Evolutionary conservation across 1,139 yeast species (phyloP).

Genomic region (Diutina mesorugosa): DNA sequence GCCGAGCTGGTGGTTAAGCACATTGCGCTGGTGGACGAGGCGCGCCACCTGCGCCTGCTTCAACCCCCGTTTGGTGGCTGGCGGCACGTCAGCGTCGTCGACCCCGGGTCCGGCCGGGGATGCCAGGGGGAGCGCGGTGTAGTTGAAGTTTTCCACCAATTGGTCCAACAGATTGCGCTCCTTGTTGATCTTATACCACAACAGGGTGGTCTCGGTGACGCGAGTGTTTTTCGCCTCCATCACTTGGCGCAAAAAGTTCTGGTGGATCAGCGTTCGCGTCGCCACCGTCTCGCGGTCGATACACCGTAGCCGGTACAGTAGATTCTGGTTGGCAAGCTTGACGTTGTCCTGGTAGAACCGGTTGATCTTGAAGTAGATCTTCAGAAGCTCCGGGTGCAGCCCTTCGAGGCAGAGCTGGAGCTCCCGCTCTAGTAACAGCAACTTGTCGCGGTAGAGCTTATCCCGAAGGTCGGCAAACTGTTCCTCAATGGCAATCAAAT

Average conservation of each 20-base stretch:
- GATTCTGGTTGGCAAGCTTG: slow-evolving; percentile 51
- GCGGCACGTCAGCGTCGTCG: slow-evolving; percentile 5
- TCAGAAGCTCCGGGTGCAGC: slow-evolving; percentile 74
- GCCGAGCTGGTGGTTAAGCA: slow-evolving; percentile 43
- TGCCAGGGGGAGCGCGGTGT: slow-evolving; percentile 17
- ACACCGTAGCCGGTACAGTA: slow-evolving; percentile 62
- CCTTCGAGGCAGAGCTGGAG: slow-evolving; percentile 80
- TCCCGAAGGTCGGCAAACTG: slow-evolving; percentile 82
- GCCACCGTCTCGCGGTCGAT: slow-evolving; percentile 76
- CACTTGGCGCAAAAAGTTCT: slow-evolving; percentile 59
- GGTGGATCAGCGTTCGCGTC: slow-evolving; percentile 69
- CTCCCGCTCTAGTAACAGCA: slow-evolving; percentile 67
- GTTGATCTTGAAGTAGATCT: slow-evolving; percentile 57
- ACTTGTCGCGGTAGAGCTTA: slow-evolving; percentile 59
- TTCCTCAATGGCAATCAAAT: slow-evolving; percentile 65
- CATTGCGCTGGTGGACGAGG: slow-evolving; percentile 41
- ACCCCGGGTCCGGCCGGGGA: slow-evolving; percentile 6
- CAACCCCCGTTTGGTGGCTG: slow-evolving; percentile 21
- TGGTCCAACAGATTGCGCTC: slow-evolving; percentile 82
- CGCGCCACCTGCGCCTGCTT: slow-evolving; percentile 28
- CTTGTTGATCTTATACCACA: slow-evolving; percentile 86
- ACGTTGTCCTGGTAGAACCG: slow-evolving; percentile 59
- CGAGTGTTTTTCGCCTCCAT: slow-evolving; percentile 57
- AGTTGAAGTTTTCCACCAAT: slow-evolving; percentile 35
- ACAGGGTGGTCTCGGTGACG: slow-evolving; percentile 64